phyloP scores from a whole-genome alignment of 129 eudicot species.

The Silybum marianum region DNA sequence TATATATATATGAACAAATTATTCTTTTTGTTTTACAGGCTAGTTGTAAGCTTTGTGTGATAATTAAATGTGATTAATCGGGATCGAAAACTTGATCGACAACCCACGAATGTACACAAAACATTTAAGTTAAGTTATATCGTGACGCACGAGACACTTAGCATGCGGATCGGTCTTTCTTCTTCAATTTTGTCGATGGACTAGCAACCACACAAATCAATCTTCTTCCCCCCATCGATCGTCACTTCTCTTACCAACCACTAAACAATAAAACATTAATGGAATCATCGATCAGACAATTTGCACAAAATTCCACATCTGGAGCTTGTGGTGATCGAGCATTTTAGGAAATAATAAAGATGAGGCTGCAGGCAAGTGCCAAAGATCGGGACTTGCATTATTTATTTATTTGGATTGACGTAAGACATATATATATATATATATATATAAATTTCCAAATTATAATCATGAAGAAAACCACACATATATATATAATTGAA shows the following conservation, averaged over 20 bases:
- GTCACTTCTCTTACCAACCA: background rate
- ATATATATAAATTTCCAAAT: constrained; percentile 13
- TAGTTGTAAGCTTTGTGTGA: too few species aligned
- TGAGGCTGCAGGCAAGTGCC: constrained; percentile 10
- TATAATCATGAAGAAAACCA: constrained; percentile 27
- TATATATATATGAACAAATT: too few species aligned
- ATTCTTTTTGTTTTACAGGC: too few species aligned
- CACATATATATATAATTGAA: constrained; percentile 24
- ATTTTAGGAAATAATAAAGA: constrained; percentile 21
- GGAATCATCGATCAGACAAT: background rate
- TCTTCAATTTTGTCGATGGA: background rate
- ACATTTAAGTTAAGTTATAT: too few species aligned
- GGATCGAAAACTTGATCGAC: background rate
- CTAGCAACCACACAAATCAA: background rate
- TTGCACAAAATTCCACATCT: constrained; percentile 7
- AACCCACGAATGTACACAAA: background rate
- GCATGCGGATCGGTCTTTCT: background rate
- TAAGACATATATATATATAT: constrained; percentile 11
- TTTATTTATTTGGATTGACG: constrained; percentile 20
- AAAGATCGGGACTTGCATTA: constrained; percentile 34
- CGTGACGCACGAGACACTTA: too few species aligned
- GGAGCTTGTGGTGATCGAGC: constrained; percentile 25
- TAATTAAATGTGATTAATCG: too few species aligned
- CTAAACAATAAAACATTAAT: background rate
- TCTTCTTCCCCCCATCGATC: background rate